Conservation (phyloP, 2,329 filamentous ascomycete genomes). For the Ramichloridium luteum region DNA sequence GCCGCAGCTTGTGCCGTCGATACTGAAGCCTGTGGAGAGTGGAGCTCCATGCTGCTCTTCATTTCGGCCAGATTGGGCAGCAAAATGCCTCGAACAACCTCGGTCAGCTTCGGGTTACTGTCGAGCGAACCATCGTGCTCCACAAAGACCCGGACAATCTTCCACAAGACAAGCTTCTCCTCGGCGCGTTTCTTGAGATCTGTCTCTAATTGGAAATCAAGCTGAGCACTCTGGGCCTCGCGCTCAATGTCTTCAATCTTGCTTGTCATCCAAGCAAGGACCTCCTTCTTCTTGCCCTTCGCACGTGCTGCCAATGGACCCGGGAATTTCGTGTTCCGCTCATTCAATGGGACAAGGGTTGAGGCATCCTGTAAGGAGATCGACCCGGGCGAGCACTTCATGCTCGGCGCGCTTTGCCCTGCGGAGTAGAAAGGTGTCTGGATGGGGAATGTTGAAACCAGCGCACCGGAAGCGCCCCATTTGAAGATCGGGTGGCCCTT, state of each 20-base stretch:
- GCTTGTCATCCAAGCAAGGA: constrained; percentile 62
- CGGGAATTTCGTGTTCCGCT: constrained; percentile 69
- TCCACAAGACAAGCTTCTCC: constrained; percentile 79
- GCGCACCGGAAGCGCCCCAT: constrained; percentile 75
- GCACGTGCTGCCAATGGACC: constrained; percentile 79
- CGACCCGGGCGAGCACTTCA: constrained; percentile 71
- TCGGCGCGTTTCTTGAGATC: constrained; percentile 58
- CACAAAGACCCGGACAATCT: constrained; percentile 66
- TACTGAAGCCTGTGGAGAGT: constrained; percentile 13
- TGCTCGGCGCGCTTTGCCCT: constrained; percentile 58
- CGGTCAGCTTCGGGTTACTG: constrained; percentile 57
- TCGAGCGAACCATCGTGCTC: constrained; percentile 79
- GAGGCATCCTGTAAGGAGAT: constrained; percentile 67
- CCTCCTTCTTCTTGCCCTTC: constrained; percentile 94
- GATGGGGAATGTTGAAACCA: constrained; percentile 79
- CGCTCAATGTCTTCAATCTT: constrained; percentile 65
- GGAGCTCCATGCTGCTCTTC: constrained; percentile 25
- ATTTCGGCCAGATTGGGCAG: constrained; percentile 43
- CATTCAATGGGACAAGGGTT: constrained; percentile 57
- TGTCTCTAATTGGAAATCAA: constrained; percentile 39
- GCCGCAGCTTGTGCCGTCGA: neutral
- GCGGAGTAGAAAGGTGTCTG: constrained; percentile 77
- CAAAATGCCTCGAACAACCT: constrained; percentile 62
- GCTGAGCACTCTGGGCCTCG: constrained; percentile 33
- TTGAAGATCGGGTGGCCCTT: constrained; percentile 74